Evolutionary conservation across 495 filamentous ascomycete genomes (phyloP), one percentile per base, ranked within the genome.

Genomic region (Aspergillus homomorphus): DNA sequence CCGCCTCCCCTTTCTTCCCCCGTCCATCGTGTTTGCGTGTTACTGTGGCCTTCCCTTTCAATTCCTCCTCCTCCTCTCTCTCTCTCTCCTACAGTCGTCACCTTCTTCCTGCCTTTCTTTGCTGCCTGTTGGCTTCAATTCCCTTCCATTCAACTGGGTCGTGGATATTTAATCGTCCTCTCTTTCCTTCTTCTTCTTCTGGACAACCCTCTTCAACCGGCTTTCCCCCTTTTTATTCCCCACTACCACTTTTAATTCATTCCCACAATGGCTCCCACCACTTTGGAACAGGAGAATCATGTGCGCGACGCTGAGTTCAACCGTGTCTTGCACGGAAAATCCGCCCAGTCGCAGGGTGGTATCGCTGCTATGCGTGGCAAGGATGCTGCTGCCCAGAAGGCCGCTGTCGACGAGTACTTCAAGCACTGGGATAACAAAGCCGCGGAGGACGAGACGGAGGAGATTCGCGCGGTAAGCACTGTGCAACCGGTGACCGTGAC

Each of bases 361-460:
- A 82, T 97, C 66, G 75, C 81, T 62, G 89, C 94, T 59, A 90
- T 96, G 87, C 77, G 96, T 56, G 79, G 81, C 66, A 98, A 98
- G 78, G 87, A 93, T 73, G 77, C 80, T 52, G 78, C 77, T 12
- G 91, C 94, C 2, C 90, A 98, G 72, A 85, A 92, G 77, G 84
- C 90, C 50, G 93, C 94, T 51, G 84, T 96, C 33, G 92, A 97
- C 67, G 93, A 98, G 75, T 98, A 98, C 79, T 98, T 96, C 85
- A 98, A 97, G 86, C 96, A 96, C 75, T 98, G 93, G 89, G 94
- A 98, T 77, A 90, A 95, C 80, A 94, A 98, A 80, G 72, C 72
- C 56, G 89, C 77, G 42, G 84, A 80, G 44, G 80, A 82, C 22
- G 94, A 98, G 83, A 98, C 93, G 0, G 82, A 84, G 24, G 89